Evolutionary conservation across 306 rosid species (phyloP).

Genomic region (Quillaja saponaria): DNA sequence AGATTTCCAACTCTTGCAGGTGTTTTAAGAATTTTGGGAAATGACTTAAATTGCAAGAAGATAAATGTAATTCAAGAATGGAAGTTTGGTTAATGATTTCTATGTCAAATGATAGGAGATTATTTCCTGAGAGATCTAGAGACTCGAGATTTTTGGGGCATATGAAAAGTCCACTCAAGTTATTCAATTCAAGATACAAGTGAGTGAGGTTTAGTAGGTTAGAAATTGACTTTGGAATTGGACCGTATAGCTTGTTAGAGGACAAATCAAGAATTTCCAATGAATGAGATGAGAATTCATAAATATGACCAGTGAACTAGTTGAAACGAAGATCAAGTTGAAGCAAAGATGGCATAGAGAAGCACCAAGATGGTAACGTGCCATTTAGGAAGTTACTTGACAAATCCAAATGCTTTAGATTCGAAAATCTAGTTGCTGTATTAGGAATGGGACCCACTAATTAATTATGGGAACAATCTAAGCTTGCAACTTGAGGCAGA

Average conservation of each 20-base stretch:
- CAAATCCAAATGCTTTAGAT: fast-evolving
- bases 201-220: constrained; percentile 19
- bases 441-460: constrained; percentile 26
- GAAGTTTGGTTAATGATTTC: neutral
- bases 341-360: neutral
- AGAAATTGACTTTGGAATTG: too few relatives aligned
- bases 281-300: neutral
- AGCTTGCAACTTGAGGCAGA: neutral
- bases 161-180: neutral
- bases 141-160: neutral
- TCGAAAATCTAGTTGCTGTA: neutral
- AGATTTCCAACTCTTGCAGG: fast-evolving
- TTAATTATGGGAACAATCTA: neutral
- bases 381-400: neutral
- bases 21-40: constrained; percentile 27
- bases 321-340: neutral
- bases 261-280: neutral
- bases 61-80: neutral
- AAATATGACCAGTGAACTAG: neutral
- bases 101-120: too few relatives aligned
- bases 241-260: constrained; percentile 16
- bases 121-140: constrained; percentile 11
- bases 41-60: constrained; percentile 21
- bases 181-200: too few relatives aligned
- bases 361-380: constrained; percentile 26